Evolutionary conservation across 139 green algal genomes (phyloP).

Genomic region (Mesostigma viride): DNA sequence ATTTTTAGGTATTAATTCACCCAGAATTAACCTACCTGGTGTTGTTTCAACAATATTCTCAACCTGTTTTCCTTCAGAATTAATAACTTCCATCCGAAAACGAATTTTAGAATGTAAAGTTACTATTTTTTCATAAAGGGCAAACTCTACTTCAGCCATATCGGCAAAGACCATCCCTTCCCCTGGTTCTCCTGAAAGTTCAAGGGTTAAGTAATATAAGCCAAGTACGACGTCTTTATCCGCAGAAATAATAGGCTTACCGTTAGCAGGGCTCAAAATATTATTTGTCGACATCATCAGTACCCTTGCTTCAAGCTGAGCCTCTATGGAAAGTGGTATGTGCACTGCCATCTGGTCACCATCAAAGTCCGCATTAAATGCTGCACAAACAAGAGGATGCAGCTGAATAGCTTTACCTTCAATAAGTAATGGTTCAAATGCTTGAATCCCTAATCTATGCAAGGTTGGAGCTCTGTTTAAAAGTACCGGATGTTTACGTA

Average conservation of each 20-base stretch:
- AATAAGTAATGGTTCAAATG: conserved; percentile 49
- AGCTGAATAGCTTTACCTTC: conserved; percentile 43
- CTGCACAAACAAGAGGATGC: conserved; percentile 42
- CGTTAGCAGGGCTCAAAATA: conserved; percentile 40
- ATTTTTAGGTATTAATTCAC: too few relatives aligned
- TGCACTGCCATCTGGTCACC: conserved; percentile 42
- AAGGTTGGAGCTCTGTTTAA: conserved; percentile 52
- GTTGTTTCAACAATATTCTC: too few relatives aligned
- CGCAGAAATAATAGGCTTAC: conserved; percentile 43
- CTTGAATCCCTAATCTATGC: conserved; percentile 50
- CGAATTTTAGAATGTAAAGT: too few relatives aligned
- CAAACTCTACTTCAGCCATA: too few relatives aligned
- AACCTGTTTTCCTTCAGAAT: too few relatives aligned
- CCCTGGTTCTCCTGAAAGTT: conserved; percentile 19
- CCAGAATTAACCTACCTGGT: too few relatives aligned
- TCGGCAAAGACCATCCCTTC: too few relatives aligned
- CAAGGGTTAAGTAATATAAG: conserved; percentile 50
- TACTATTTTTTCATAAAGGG: too few relatives aligned
- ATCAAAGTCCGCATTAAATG: conserved; percentile 48
- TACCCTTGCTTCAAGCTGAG: conserved; percentile 37
- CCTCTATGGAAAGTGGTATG: conserved; percentile 34
- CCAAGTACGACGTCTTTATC: conserved; percentile 55
- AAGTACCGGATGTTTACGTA: conserved; percentile 41
- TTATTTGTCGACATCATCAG: conserved; percentile 46
- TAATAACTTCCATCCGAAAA: too few relatives aligned